These are phyloP conservation scores for Verticillium nonalfalfae DNA, from an alignment of 2,329 filamentous ascomycete genomes.

Conservation along the genomic window DNA sequence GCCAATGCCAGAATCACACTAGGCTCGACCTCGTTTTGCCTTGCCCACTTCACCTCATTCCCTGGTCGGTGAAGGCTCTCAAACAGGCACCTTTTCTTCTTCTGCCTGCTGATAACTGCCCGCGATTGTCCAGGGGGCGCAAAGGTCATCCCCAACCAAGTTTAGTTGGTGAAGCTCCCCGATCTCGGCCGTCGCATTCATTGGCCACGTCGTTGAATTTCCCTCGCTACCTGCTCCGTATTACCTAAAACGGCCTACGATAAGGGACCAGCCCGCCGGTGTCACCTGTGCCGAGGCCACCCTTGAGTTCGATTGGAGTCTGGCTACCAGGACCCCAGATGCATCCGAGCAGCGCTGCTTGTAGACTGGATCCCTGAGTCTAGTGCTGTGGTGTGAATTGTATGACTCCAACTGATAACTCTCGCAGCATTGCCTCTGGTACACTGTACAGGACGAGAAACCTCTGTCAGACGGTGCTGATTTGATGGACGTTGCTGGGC, in stretches of 20 bases:
- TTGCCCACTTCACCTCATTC: too few species aligned
- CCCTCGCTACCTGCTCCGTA: neutral
- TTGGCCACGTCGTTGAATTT: slow-evolving; percentile 4
- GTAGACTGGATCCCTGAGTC: too few species aligned
- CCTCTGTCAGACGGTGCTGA: too few species aligned
- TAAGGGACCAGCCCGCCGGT: slow-evolving; percentile 8
- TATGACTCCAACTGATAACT: too few species aligned
- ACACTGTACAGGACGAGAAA: too few species aligned
- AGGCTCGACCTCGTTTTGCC: slow-evolving; percentile 4
- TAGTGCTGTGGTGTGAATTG: too few species aligned
- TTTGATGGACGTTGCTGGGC: too few species aligned
- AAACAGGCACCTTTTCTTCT: neutral
- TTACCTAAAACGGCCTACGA: slow-evolving; percentile 12
- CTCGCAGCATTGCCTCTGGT: too few species aligned
- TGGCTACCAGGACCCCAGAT: neutral
- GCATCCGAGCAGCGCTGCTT: neutral
- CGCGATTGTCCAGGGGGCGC: slow-evolving; percentile 4
- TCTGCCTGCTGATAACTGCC: neutral
- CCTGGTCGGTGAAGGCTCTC: neutral
- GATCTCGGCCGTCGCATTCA: slow-evolving; percentile 11
- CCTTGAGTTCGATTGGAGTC: neutral
- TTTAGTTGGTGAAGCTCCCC: slow-evolving; percentile 5
- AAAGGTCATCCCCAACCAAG: slow-evolving; percentile 4
- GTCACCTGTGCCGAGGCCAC: slow-evolving; percentile 4
- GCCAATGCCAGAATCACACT: neutral